These are phyloP conservation scores for Raffaelea albimanens DNA, from an alignment of 2,329 filamentous ascomycete species.

Conservation along the genomic window DNA sequence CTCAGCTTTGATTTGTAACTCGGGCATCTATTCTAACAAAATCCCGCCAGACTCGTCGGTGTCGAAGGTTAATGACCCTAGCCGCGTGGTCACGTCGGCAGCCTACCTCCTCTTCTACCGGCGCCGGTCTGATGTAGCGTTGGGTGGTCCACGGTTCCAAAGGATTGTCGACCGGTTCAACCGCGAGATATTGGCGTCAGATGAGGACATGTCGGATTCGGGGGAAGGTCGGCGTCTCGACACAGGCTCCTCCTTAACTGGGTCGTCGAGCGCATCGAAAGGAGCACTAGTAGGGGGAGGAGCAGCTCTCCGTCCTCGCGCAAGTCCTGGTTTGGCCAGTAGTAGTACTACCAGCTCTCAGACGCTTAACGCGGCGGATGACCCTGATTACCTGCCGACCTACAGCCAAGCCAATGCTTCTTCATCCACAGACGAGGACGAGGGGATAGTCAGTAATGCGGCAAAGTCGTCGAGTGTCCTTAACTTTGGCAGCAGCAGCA, in stretches of 20 bases:
- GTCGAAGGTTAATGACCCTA: conserved; percentile 47
- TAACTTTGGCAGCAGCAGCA: conserved; percentile 11
- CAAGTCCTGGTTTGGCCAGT: conserved; percentile 49
- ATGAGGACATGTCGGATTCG: conserved; percentile 36
- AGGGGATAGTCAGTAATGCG: neutral
- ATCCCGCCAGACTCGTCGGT: conserved; percentile 62
- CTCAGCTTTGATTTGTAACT: neutral
- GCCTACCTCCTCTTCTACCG: conserved; percentile 97
- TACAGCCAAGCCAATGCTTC: neutral
- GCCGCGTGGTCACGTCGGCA: conserved; percentile 58
- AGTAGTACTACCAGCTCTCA: conserved; percentile 16
- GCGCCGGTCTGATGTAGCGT: conserved; percentile 63
- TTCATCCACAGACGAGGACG: neutral
- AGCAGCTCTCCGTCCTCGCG: conserved; percentile 58
- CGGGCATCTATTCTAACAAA: neutral
- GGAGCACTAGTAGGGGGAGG: conserved; percentile 70
- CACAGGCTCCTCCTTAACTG: conserved; percentile 74
- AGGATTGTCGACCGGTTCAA: conserved; percentile 58
- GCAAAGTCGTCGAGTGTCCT: conserved; percentile 1
- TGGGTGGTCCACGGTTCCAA: conserved; percentile 70
- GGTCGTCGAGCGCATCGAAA: conserved; percentile 81
- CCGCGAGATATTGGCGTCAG: conserved; percentile 33
- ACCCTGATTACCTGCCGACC: conserved; percentile 14
- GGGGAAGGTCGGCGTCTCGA: conserved; percentile 84
- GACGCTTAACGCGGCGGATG: conserved; percentile 16